Conservation (phyloP, 805 yeast genomes). For the Diddensiella transvaalensis region DNA sequence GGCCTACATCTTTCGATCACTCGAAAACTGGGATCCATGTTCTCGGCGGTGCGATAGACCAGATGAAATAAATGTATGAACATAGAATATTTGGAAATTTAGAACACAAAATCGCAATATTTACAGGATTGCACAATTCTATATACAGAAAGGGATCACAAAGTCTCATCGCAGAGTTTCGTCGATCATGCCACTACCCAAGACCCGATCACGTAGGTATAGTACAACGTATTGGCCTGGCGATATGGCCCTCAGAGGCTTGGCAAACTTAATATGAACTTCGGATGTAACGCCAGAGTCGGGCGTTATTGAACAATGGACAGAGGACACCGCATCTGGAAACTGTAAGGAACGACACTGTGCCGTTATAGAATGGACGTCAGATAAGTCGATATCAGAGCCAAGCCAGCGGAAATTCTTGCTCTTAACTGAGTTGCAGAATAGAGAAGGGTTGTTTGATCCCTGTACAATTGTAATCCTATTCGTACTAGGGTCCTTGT, state of each 20-base stretch:
- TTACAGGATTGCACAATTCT: too few relatives aligned
- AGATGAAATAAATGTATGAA: too few relatives aligned
- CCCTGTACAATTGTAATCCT: constrained; percentile 80
- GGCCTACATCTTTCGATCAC: too few relatives aligned
- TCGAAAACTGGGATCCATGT: too few relatives aligned
- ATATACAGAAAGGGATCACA: too few relatives aligned
- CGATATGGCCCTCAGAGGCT: constrained; percentile 68
- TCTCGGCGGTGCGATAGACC: too few relatives aligned
- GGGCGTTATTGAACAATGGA: constrained; percentile 11
- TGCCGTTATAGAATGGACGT: constrained; percentile 37
- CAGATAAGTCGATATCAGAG: constrained; percentile 13
- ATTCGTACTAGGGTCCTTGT: constrained; percentile 59
- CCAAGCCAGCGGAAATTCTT: constrained; percentile 51
- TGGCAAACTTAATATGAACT: constrained; percentile 40
- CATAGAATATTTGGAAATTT: too few relatives aligned
- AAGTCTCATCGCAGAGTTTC: neutral
- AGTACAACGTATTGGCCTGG: constrained; percentile 84
- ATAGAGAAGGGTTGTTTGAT: constrained; percentile 53
- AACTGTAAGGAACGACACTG: constrained; percentile 75
- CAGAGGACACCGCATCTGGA: constrained; percentile 41
- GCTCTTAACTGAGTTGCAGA: constrained; percentile 41
- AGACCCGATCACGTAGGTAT: constrained; percentile 59
- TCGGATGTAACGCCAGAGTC: constrained; percentile 7
- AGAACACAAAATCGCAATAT: too few relatives aligned
- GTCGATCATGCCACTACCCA: constrained; percentile 46